These are phyloP conservation scores for Aspergillus sclerotiicarbonarius DNA, from an alignment of 495 filamentous ascomycete species.

Conservation along the genomic window DNA sequence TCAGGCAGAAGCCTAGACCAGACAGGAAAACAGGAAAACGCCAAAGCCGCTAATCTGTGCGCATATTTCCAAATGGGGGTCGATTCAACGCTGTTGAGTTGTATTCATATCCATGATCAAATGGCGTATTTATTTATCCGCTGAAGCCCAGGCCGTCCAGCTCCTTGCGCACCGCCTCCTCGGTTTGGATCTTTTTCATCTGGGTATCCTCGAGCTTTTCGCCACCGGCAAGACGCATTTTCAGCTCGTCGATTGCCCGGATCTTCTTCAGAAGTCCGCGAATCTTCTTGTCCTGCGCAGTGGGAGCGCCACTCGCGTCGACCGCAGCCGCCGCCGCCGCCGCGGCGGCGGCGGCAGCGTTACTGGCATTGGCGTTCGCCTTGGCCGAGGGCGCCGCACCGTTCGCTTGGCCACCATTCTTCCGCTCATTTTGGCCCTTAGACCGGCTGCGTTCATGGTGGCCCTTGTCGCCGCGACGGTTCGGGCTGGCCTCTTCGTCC, in stretches of 20 bases:
- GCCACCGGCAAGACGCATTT: slow-evolving; percentile 88
- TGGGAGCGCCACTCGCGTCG: slow-evolving; percentile 32
- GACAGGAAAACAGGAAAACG: not conserved
- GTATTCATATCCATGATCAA: not conserved
- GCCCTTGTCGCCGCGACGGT: slow-evolving; percentile 53
- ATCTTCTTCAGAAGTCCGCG: slow-evolving; percentile 93
- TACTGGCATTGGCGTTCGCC: slow-evolving; percentile 35
- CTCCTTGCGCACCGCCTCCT: slow-evolving; percentile 77
- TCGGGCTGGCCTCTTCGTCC: slow-evolving; percentile 57
- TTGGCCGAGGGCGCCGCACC: slow-evolving; percentile 43
- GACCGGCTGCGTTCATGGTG: slow-evolving; percentile 60
- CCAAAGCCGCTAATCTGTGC: not conserved
- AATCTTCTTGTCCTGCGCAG: slow-evolving; percentile 79
- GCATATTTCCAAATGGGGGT: slow-evolving; percentile 12
- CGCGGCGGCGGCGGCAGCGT: slow-evolving; percentile 20
- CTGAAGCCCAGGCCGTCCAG: slow-evolving; percentile 61
- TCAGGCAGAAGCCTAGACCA: not conserved
- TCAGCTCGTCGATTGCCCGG: slow-evolving; percentile 93
- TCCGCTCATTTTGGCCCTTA: slow-evolving; percentile 44
- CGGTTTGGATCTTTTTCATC: slow-evolving; percentile 95
- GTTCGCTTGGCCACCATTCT: slow-evolving; percentile 40
- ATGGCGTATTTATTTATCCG: slow-evolving; percentile 29
- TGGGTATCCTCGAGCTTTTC: slow-evolving; percentile 98
- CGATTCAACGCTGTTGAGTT: not conserved
- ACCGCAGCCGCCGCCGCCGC: slow-evolving; percentile 27